Conservation (phyloP, 352 stramenopile species). For the Globisporangium viniferum region DNA sequence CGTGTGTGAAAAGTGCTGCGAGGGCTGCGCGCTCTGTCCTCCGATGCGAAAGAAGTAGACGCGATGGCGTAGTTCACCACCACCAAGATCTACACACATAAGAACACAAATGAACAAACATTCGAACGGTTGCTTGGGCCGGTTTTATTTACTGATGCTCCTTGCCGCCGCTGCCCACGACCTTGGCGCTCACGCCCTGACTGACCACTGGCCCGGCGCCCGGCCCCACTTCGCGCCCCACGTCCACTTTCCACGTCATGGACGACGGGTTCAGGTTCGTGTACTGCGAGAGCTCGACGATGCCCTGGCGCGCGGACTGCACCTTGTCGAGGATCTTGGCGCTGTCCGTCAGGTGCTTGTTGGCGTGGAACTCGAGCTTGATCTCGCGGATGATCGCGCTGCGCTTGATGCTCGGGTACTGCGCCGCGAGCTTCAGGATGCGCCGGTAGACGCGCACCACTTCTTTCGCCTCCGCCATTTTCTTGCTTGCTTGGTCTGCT, state of each 20-base stretch:
- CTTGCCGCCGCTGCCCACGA: slow-evolving; percentile 32
- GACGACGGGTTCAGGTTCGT: slow-evolving; percentile 53
- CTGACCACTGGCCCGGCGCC: slow-evolving; percentile 11
- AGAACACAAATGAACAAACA: neutral
- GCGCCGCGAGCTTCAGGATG: slow-evolving; percentile 80
- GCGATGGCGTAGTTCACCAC: neutral
- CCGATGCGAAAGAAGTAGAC: slow-evolving; percentile 13
- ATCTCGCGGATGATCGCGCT: slow-evolving; percentile 80
- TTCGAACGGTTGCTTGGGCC: neutral
- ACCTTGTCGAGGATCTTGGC: slow-evolving; percentile 67
- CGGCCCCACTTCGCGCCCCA: slow-evolving; percentile 49
- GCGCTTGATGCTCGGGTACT: slow-evolving; percentile 85
- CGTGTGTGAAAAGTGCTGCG: slow-evolving; percentile 65
- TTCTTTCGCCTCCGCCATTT: slow-evolving; percentile 43
- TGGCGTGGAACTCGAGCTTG: slow-evolving; percentile 81
- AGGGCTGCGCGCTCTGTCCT: slow-evolving; percentile 49
- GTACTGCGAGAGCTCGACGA: slow-evolving; percentile 79
- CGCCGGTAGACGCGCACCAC: slow-evolving; percentile 78
- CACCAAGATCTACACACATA: neutral
- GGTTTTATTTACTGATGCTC: slow-evolving; percentile 2
- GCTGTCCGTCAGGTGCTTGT: slow-evolving; percentile 59
- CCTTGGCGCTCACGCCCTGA: slow-evolving; percentile 34
- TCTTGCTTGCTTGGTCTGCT: neutral
- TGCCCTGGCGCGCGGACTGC: slow-evolving; percentile 56
- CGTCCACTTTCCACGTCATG: slow-evolving; percentile 68